Evolutionary conservation across 2,329 filamentous ascomycete genomes (phyloP).

Genomic region (Chaetothyriales sp.): DNA sequence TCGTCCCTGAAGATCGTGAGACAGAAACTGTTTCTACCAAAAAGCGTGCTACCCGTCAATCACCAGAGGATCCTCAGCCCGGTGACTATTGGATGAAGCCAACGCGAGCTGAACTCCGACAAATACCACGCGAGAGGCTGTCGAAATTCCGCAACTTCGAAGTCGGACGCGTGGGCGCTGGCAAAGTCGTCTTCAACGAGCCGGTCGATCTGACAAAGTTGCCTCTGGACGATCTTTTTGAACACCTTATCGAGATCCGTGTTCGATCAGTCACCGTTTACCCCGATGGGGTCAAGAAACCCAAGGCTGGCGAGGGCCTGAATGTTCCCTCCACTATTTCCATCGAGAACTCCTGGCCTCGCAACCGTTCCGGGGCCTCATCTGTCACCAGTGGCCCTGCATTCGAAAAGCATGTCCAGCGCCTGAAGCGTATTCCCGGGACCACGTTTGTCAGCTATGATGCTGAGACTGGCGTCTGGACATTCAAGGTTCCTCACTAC

Average conservation of each 20-base stretch:
- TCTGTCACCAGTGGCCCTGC: slow-evolving; percentile 49
- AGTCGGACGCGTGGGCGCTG: slow-evolving; percentile 70
- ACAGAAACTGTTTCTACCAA: slow-evolving; percentile 32
- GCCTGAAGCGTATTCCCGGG: slow-evolving; percentile 62
- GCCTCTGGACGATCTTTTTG: slow-evolving; percentile 60
- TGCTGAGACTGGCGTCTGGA: slow-evolving; percentile 68
- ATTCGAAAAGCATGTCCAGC: slow-evolving; percentile 68
- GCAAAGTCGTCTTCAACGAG: slow-evolving; percentile 66
- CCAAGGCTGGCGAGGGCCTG: slow-evolving; percentile 69
- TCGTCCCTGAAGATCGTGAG: slow-evolving; percentile 52
- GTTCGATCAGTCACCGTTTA: slow-evolving; percentile 82
- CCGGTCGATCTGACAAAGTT: slow-evolving; percentile 71
- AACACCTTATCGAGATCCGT: slow-evolving; percentile 60
- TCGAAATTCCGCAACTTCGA: slow-evolving; percentile 60
- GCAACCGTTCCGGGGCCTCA: slow-evolving; percentile 47
- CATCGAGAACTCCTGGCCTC: slow-evolving; percentile 89
- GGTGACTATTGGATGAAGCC: slow-evolving; percentile 85
- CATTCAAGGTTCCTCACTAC: slow-evolving; percentile 88
- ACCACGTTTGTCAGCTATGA: slow-evolving; percentile 77
- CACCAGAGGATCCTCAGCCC: slow-evolving; percentile 38
- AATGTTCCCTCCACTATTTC: slow-evolving; percentile 81
- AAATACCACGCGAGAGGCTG: slow-evolving; percentile 67
- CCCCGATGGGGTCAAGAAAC: slow-evolving; percentile 59
- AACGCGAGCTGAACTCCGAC: slow-evolving; percentile 56
- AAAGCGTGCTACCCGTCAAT: slow-evolving; percentile 13